Evolutionary conservation across 1,139 yeast genomes (phyloP).

Genomic region (Geotrichum reessii): DNA sequence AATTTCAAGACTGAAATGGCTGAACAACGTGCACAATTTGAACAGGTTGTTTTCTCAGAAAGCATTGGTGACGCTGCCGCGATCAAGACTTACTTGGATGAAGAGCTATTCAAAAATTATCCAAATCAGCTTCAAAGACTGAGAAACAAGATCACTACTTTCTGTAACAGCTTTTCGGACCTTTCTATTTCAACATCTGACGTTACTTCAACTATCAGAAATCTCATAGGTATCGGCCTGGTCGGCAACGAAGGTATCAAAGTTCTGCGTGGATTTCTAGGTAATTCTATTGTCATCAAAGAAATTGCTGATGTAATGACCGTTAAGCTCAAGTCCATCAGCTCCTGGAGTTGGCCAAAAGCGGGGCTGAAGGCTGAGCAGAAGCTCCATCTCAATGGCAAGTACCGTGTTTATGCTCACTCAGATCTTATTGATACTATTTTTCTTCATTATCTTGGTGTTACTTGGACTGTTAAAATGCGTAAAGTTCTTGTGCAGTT

Average conservation of each 20-base stretch:
- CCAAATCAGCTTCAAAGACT: slow-evolving; percentile 11
- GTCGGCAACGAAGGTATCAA: slow-evolving; percentile 14
- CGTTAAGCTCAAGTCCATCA: slow-evolving; percentile 19
- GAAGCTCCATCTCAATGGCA: slow-evolving; percentile 22
- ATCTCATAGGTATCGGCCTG: slow-evolving; percentile 11
- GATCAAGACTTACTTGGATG: slow-evolving; percentile 17
- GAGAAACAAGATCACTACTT: slow-evolving; percentile 9
- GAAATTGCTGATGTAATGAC: slow-evolving; percentile 23
- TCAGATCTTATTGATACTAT: slow-evolving; percentile 22
- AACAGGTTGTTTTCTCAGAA: slow-evolving; percentile 19
- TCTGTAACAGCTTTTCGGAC: slow-evolving; percentile 3
- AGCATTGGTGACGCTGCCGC: slow-evolving; percentile 4
- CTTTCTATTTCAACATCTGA: background rate
- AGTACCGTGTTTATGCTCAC: slow-evolving; percentile 21
- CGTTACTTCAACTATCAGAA: slow-evolving; percentile 1
- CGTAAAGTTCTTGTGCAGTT: slow-evolving; percentile 3
- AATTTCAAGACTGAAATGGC: slow-evolving; percentile 16
- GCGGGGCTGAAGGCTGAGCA: slow-evolving; percentile 16
- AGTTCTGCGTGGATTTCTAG: slow-evolving; percentile 16
- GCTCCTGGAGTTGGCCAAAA: slow-evolving; percentile 21
- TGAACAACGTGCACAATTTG: slow-evolving; percentile 20
- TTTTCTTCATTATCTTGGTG: slow-evolving; percentile 19
- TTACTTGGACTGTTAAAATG: slow-evolving; percentile 10
- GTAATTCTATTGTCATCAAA: slow-evolving; percentile 13
- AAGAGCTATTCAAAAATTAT: slow-evolving; percentile 14